Evolutionary conservation across 352 stramenopile genomes (phyloP).

Genomic region (Phytophthora tentaculata): DNA sequence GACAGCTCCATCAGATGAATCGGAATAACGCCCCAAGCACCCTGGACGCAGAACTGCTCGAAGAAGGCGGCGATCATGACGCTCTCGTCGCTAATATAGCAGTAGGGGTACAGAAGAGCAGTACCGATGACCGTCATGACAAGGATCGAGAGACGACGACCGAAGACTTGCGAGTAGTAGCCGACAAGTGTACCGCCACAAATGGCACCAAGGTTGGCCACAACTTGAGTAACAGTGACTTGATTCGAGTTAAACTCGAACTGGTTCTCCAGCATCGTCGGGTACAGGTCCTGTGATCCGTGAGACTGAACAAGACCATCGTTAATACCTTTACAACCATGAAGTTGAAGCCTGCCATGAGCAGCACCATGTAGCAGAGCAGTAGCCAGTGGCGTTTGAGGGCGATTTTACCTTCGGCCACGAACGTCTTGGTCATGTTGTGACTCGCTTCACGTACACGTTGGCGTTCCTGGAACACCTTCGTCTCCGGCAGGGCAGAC

Average conservation of each 20-base stretch:
- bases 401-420: slow-evolving; percentile 51
- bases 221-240: slow-evolving; percentile 54
- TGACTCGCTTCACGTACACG: slow-evolving; percentile 36
- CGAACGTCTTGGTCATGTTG: slow-evolving; percentile 44
- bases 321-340: slow-evolving; percentile 20
- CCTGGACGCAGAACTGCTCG: slow-evolving; percentile 48
- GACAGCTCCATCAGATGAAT: slow-evolving; percentile 61
- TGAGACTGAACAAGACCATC: slow-evolving; percentile 33
- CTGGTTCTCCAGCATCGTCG: slow-evolving; percentile 59
- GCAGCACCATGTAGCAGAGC: slow-evolving; percentile 50
- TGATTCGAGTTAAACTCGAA: slow-evolving; percentile 51
- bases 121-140: slow-evolving; percentile 39
- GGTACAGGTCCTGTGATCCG: slow-evolving; percentile 59
- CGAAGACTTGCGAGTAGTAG: slow-evolving; percentile 64
- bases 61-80: slow-evolving; percentile 57
- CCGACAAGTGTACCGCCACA: slow-evolving; percentile 51
- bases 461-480: slow-evolving; percentile 49
- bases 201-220: slow-evolving; percentile 60
- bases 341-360: slow-evolving; percentile 61
- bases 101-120: slow-evolving; percentile 58
- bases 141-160: slow-evolving; percentile 52
- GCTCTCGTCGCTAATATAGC: slow-evolving; percentile 34
- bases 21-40: slow-evolving; percentile 55
- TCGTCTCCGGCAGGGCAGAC: slow-evolving; percentile 47
- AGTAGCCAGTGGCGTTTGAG: slow-evolving; percentile 53